Evolutionary conservation across 2,329 filamentous ascomycete species (phyloP).

Genomic region (Ophiognomonia clavigignenti-juglandacearum): DNA sequence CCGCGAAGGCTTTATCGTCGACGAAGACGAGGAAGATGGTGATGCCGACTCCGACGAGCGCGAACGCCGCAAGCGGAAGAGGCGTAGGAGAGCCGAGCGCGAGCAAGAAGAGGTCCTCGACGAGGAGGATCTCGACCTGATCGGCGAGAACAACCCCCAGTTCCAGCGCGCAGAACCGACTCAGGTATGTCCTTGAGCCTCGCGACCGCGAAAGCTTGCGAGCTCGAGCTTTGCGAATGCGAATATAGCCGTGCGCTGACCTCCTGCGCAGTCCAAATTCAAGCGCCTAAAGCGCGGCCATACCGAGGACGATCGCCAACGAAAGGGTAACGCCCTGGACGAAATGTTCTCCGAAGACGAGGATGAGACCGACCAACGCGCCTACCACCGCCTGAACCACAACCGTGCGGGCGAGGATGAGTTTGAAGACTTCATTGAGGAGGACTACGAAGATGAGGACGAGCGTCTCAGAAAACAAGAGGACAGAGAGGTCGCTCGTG

Average conservation of each 20-base stretch:
- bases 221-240: not conserved
- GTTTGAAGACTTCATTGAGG: conserved; percentile 94
- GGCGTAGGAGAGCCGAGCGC: conserved; percentile 70
- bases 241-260: not conserved
- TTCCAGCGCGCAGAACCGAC: conserved; percentile 54
- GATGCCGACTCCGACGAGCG: conserved; percentile 53
- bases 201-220: not conserved
- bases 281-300: conserved; percentile 95
- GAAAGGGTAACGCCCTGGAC: conserved; percentile 67
- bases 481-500: conserved; percentile 82
- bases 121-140: conserved; percentile 93
- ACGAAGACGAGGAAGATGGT: conserved; percentile 76
- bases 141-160: conserved; percentile 75
- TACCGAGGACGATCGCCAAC: conserved; percentile 64
- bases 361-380: conserved; percentile 60
- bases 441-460: conserved; percentile 85
- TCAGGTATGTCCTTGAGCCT: conserved; percentile 4
- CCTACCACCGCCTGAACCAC: conserved; percentile 47
- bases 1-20: conserved; percentile 92
- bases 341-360: conserved; percentile 97
- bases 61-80: conserved; percentile 62
- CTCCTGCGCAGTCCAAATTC: conserved; percentile 68
- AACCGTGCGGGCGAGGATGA: conserved; percentile 64
- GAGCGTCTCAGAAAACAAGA: conserved; percentile 71
- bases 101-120: conserved; percentile 86